phyloP scores from a whole-genome alignment of 2,329 filamentous ascomycete genomes.

The Chaetomiaceae sp. region DNA sequence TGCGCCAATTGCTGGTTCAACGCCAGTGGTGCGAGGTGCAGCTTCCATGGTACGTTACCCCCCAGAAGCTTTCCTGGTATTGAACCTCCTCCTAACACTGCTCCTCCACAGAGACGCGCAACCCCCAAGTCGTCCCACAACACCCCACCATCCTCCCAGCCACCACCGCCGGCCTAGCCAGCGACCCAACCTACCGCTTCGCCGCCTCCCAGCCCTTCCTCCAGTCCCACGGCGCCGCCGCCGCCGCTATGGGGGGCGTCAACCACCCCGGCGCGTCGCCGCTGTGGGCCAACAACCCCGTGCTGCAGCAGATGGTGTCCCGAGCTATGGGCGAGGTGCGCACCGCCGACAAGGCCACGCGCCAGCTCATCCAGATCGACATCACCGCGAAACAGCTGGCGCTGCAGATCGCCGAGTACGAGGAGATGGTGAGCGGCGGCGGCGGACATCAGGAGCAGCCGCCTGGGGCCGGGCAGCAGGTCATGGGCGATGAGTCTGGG shows the following conservation, averaged over 20 bases:
- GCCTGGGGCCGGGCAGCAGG: conserved; percentile 19
- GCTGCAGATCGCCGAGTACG: conserved; percentile 48
- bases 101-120: conserved; percentile 39
- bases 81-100: neutral
- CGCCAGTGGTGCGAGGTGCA: conserved; percentile 55
- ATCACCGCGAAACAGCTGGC: conserved; percentile 52
- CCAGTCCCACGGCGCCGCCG: conserved; percentile 12
- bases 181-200: conserved; percentile 21
- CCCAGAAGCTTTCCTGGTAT: neutral
- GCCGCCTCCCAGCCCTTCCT: conserved; percentile 17
- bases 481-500: conserved; percentile 24
- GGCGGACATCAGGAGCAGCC: too few species aligned
- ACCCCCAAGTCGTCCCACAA: conserved; percentile 33
- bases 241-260: conserved; percentile 17
- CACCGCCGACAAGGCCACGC: conserved; percentile 39
- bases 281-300: conserved; percentile 32
- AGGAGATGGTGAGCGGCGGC: conserved; percentile 38
- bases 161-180: conserved; percentile 13
- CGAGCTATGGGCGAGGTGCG: conserved; percentile 45
- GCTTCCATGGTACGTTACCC: conserved; percentile 50
- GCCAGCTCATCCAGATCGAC: conserved; percentile 50
- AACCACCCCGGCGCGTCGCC: conserved; percentile 15
- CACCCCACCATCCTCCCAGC: conserved; percentile 23
- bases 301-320: conserved; percentile 41
- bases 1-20: conserved; percentile 64